Evolutionary conservation across 768 basidiomycete genomes (phyloP).

Genomic region (Leccinellum rugosiceps): DNA sequence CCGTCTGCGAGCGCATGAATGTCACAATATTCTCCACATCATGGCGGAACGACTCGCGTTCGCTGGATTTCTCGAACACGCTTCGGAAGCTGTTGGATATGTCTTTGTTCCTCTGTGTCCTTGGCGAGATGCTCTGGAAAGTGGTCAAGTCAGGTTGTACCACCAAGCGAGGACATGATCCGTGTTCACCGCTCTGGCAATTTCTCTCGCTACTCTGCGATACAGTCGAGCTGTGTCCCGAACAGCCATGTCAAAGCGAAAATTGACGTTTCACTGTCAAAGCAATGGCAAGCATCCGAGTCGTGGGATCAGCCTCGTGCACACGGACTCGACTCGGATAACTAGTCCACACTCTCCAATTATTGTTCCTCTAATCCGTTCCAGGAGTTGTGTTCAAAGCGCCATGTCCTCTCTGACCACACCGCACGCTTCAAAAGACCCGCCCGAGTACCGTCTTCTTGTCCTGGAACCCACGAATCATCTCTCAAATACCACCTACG

Average conservation of each 20-base stretch:
- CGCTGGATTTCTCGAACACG: conserved; percentile 42
- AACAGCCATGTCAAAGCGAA: conserved; percentile 25
- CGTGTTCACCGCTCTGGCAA: conserved; percentile 24
- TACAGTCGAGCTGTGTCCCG: conserved; percentile 21
- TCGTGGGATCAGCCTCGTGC: conserved; percentile 13
- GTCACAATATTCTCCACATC: conserved; percentile 59
- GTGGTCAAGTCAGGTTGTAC: background rate
- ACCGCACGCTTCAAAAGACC: conserved; percentile 18
- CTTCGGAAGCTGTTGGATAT: conserved; percentile 53
- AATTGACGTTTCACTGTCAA: conserved; percentile 1
- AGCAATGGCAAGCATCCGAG: conserved; percentile 10
- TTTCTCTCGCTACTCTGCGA: conserved; percentile 30
- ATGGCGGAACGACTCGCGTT: conserved; percentile 31
- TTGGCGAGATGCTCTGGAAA: conserved; percentile 37
- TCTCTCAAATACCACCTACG: conserved; percentile 1
- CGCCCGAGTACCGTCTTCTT: background rate
- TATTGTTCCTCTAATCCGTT: conserved; percentile 22
- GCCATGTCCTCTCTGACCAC: background rate
- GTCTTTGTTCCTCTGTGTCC: conserved; percentile 36
- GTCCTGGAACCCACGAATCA: background rate
- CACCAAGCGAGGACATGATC: background rate
- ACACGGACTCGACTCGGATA: too few relatives aligned
- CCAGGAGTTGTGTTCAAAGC: conserved; percentile 19
- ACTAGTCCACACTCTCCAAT: background rate
- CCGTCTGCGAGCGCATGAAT: conserved; percentile 70